Evolutionary conservation across 345 rosid species (phyloP).

Genomic region (Dimocarpus longan): DNA sequence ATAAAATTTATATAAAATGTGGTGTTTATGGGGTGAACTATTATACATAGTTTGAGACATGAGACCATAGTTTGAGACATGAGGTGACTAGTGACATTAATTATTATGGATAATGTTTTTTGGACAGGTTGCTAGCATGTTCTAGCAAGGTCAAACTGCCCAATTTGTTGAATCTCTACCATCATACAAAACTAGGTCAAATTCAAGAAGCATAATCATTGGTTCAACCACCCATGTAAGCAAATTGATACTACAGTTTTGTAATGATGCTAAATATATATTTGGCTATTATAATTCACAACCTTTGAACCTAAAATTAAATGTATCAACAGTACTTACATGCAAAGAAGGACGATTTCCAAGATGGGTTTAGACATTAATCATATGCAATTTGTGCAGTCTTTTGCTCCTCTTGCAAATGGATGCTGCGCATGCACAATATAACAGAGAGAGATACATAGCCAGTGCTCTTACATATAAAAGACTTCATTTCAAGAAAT

Average conservation of each 20-base stretch:
- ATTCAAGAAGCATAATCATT: background rate
- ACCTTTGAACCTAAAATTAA: background rate
- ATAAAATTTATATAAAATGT: too few relatives aligned
- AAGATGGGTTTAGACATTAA: background rate
- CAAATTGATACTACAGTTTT: background rate
- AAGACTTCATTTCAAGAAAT: background rate
- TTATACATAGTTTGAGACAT: background rate
- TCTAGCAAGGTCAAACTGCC: conserved; percentile 7
- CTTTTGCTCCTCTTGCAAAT: background rate
- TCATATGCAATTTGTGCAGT: background rate
- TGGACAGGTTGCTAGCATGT: background rate
- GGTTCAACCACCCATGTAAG: background rate
- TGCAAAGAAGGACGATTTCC: background rate
- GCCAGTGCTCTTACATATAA: background rate
- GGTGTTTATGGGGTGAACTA: background rate
- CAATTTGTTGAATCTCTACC: background rate
- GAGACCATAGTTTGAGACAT: background rate
- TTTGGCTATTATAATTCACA: background rate
- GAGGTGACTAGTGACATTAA: background rate
- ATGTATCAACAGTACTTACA: background rate
- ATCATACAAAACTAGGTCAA: background rate
- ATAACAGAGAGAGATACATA: background rate
- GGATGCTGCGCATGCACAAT: background rate
- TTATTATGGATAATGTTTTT: background rate
- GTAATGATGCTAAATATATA: background rate